Evolutionary conservation across 2,329 filamentous ascomycete genomes (phyloP), one percentile per base, ranked within the genome.

Genomic region (Colletotrichum camelliae): DNA sequence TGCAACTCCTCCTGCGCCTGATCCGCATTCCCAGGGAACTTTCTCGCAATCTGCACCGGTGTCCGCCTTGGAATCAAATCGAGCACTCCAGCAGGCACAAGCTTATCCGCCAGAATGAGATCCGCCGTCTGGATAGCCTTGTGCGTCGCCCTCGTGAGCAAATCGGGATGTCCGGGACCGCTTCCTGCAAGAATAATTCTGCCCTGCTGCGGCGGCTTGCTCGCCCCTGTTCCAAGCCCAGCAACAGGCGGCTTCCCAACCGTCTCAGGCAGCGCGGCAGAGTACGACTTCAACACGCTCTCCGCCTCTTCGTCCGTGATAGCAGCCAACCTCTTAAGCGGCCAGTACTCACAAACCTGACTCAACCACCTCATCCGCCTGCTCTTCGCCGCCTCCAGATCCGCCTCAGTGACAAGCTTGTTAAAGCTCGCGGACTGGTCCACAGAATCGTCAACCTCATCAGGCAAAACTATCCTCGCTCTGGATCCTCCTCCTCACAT

Each of bases 261-360:
- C 13, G 33, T 43, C 3, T 65, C 68, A 8, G 72, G 15, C 18
- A 39, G 18, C 27, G 33, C 33, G 12, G 78, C 81, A 7, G 89
- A 86, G 81, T 98, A 98, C 4, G 94, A 92, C 77, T 90, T 87
- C n/a, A 99, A 89, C 1, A 98, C 91, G 15, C 86, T 84, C 18
- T 95, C 92, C 8, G 98, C 92, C 79, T 98, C 96, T 10, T 90
- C 89, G 80, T 98, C 95, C 5, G 91, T 93, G 77, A 98, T 93
- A 55, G 90, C 89, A 9, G 96, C 95, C 2, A 99, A 90, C 21
- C 94, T 92, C 77, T 93, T 93, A 31, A 99, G 89, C 2, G 97
- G 96, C 97, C 97, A 99, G 86, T 99, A 99, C 87, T 99, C 97
- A 89, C 97, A 99, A 68, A 99, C 95, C 83, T 99, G 97, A 24